Conservation (phyloP, 2,329 filamentous ascomycete genomes). For the Pseudogymnoascus sp. region DNA sequence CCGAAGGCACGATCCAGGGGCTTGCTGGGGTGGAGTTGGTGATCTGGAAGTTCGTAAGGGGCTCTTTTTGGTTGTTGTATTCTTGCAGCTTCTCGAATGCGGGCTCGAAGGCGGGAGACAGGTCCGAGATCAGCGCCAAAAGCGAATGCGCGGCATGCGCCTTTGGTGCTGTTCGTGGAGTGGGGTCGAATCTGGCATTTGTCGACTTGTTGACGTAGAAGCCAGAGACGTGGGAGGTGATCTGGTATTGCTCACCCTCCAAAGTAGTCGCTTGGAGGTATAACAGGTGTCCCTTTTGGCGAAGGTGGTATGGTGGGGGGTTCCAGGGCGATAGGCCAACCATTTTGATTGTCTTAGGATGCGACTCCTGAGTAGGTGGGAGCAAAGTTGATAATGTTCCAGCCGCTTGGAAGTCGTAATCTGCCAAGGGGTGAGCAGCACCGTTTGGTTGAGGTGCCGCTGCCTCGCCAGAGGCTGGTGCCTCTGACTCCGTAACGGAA, state of each 20-base stretch:
- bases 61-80: slow-evolving; percentile 76
- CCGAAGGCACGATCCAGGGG: slow-evolving; percentile 79
- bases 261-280: slow-evolving; percentile 86
- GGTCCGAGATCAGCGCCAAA: slow-evolving; percentile 64
- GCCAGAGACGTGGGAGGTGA: slow-evolving; percentile 87
- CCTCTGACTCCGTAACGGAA: slow-evolving; percentile 49
- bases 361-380: slow-evolving; percentile 55
- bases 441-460: slow-evolving; percentile 34
- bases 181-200: slow-evolving; percentile 90
- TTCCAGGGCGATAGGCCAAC: slow-evolving; percentile 92
- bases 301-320: slow-evolving; percentile 83
- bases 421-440: slow-evolving; percentile 50
- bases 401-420: slow-evolving; percentile 69
- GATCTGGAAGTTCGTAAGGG: slow-evolving; percentile 88
- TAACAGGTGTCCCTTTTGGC: slow-evolving; percentile 85
- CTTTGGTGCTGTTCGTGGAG: slow-evolving; percentile 72
- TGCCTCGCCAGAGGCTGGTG: slow-evolving; percentile 25
- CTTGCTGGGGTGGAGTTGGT: slow-evolving; percentile 88
- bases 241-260: slow-evolving; percentile 89
- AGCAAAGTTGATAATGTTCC: slow-evolving; percentile 65
- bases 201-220: slow-evolving; percentile 98
- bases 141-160: slow-evolving; percentile 76
- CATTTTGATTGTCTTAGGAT: slow-evolving; percentile 86
- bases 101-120: slow-evolving; percentile 76
- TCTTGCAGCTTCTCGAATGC: slow-evolving; percentile 76